phyloP scores from a whole-genome alignment of 805 yeast species.

The Candida fluviatilis region DNA sequence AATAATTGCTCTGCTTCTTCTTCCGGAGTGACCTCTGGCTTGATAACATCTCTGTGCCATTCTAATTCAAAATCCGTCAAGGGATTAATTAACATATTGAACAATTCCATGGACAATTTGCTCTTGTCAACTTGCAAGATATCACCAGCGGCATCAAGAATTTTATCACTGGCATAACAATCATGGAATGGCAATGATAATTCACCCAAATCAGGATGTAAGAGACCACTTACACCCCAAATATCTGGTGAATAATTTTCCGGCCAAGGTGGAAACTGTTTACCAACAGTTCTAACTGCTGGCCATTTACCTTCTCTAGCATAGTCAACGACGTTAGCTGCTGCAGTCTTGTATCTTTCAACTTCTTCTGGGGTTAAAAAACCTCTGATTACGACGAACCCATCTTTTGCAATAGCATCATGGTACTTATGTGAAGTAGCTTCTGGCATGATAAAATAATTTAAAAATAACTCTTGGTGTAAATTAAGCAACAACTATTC shows the following conservation, averaged over 20 bases:
- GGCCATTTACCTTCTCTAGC: constrained; percentile 49
- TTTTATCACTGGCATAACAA: constrained; percentile 34
- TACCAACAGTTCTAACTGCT: constrained; percentile 46
- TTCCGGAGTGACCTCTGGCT: constrained; percentile 42
- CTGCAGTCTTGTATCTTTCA: constrained; percentile 28
- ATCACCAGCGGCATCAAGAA: constrained; percentile 38
- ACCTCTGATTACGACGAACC: constrained; percentile 36
- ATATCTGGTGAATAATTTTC: constrained; percentile 46
- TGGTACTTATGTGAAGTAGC: constrained; percentile 23
- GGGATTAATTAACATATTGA: constrained; percentile 52
- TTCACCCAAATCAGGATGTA: constrained; percentile 43
- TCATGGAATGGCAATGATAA: constrained; percentile 36
- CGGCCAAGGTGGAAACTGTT: constrained; percentile 59
- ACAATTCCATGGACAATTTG: constrained; percentile 43
- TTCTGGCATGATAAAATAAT: constrained; percentile 14
- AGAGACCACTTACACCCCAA: constrained; percentile 48
- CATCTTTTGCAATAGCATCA: constrained; percentile 31
- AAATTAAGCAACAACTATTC: neutral
- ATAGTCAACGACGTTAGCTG: constrained; percentile 32
- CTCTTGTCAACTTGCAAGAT: constrained; percentile 36
- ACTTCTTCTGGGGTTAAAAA: constrained; percentile 40
- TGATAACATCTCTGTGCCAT: constrained; percentile 51
- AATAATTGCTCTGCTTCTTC: constrained; percentile 40
- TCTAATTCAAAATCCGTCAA: constrained; percentile 48
- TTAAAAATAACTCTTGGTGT: neutral